Evolutionary conservation across 1,284 basidiomycete genomes (phyloP).

Genomic region (Serendipita sp.): DNA sequence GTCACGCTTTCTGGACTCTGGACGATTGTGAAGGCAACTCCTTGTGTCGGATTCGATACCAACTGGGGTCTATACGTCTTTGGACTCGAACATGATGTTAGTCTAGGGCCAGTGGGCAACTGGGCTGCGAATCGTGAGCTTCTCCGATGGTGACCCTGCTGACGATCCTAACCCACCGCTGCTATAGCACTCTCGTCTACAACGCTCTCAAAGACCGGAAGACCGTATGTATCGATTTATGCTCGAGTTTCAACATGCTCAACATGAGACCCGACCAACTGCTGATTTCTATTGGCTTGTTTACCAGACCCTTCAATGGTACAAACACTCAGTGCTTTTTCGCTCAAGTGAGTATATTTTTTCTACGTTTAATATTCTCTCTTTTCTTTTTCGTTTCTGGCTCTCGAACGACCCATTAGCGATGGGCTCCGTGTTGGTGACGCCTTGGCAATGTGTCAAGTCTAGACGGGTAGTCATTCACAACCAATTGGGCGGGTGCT

Average conservation of each 20-base stretch:
- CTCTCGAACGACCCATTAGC: neutral
- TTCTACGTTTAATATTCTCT: neutral
- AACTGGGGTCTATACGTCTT: conserved; percentile 60
- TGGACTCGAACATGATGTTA: conserved; percentile 63
- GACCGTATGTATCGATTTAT: conserved; percentile 42
- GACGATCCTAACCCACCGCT: conserved; percentile 9
- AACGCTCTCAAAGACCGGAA: conserved; percentile 49
- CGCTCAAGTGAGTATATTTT: conserved; percentile 32
- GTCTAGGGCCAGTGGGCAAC: conserved; percentile 44
- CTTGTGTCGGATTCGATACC: conserved; percentile 56
- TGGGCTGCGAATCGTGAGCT: conserved; percentile 34
- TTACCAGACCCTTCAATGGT: conserved; percentile 49
- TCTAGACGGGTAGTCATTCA: neutral
- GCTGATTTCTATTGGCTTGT: conserved; percentile 3
- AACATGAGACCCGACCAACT: neutral
- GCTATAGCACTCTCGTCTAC: conserved; percentile 32
- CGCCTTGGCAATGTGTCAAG: neutral
- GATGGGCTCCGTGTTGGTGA: neutral
- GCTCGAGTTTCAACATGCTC: conserved; percentile 6
- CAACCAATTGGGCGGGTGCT: neutral
- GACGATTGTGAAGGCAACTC: conserved; percentile 20
- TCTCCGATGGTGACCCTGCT: neutral
- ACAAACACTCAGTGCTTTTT: conserved; percentile 57
- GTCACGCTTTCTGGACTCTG: too few species aligned
- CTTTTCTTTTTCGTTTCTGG: neutral